These are phyloP conservation scores for Cladosporium velox DNA, from an alignment of 2,329 filamentous ascomycete species.

Conservation along the genomic window DNA sequence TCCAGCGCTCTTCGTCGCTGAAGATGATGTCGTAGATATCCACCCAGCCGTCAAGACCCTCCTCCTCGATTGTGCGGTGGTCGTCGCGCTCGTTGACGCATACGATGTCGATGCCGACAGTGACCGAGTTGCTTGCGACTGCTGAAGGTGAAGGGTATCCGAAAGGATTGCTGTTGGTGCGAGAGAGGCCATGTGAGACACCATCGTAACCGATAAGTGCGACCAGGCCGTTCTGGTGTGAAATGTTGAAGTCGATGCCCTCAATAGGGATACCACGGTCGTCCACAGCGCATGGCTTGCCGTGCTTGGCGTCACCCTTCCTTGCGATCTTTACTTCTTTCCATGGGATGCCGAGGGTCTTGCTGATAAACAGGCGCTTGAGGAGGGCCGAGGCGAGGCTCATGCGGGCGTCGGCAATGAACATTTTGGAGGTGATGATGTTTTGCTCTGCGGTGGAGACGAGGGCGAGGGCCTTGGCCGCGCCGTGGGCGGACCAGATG, in stretches of 20 bases:
- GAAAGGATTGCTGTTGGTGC: constrained; percentile 32
- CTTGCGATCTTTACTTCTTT: constrained; percentile 57
- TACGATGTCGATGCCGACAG: constrained; percentile 75
- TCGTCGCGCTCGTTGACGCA: constrained; percentile 69
- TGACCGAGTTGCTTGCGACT: constrained; percentile 37
- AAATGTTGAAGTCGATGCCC: constrained; percentile 70
- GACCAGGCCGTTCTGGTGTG: constrained; percentile 76
- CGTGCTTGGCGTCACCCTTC: constrained; percentile 53
- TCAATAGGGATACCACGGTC: constrained; percentile 42
- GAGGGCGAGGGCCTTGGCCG: constrained; percentile 45
- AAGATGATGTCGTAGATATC: constrained; percentile 74
- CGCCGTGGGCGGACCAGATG: constrained; percentile 46
- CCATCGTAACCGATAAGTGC: constrained; percentile 60
- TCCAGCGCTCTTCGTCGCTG: constrained; percentile 59
- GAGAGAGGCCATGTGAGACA: constrained; percentile 26
- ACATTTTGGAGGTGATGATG: constrained; percentile 57
- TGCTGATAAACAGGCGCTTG: constrained; percentile 69
- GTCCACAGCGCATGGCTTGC: constrained; percentile 54
- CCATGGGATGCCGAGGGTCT: constrained; percentile 63
- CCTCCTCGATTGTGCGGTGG: constrained; percentile 60
- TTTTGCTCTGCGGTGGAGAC: constrained; percentile 57
- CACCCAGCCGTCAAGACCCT: constrained; percentile 68
- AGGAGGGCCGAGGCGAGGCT: constrained; percentile 70
- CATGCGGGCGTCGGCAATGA: constrained; percentile 67
- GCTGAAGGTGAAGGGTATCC: constrained; percentile 31